Evolutionary conservation across 169 alveolate genomes (phyloP), one percentile per base, ranked within the genome.

Genomic region (Plasmodium coatneyi): DNA sequence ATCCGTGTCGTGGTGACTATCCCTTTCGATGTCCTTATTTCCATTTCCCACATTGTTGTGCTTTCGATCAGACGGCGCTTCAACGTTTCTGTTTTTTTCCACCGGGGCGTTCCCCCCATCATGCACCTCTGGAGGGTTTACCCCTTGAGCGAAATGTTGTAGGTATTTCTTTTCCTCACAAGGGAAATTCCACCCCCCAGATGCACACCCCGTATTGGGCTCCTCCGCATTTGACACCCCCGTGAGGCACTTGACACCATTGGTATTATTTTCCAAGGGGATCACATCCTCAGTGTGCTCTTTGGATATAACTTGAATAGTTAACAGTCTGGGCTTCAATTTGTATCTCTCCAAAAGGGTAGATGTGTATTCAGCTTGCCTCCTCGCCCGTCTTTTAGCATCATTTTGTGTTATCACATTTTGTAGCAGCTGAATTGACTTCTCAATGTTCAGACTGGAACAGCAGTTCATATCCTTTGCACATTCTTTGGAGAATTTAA

Each of bases 281-380:
- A 28, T 32, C 16, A 28, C 22, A 16, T 76, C 80, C 25, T 25
- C 70, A 25, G 78, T 89, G 25, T 36, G 28, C 49, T 80, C 78
- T 36, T 71, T 80, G 3, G 92, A 70, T 70, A 91, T 91, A 25
- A 91, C 34, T 49, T 81, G 78, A 34, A 91, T 91, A 25, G 7
- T 71, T 56, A 91, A 34, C n/a, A 52, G 5, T 36, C 72, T 91
- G 22, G 91, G 83, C 66, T 80, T 91, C 70, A 81, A 39, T 46
- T 82, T 80, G 60, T 32, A 70, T 36, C 60, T 34, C 6, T 91
- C 84, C 7, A 56, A 25, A 9, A 36, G 34, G 25, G 92, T 91
- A 52, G 81, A 70, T 22, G 92, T 81, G 43, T 91, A 91, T 34
- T 91, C 95, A 80, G 22, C 39, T 80, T 82, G 95, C 49, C 91